Conservation (phyloP, 2,329 filamentous ascomycete species). For the Metarhizium brunneum region DNA sequence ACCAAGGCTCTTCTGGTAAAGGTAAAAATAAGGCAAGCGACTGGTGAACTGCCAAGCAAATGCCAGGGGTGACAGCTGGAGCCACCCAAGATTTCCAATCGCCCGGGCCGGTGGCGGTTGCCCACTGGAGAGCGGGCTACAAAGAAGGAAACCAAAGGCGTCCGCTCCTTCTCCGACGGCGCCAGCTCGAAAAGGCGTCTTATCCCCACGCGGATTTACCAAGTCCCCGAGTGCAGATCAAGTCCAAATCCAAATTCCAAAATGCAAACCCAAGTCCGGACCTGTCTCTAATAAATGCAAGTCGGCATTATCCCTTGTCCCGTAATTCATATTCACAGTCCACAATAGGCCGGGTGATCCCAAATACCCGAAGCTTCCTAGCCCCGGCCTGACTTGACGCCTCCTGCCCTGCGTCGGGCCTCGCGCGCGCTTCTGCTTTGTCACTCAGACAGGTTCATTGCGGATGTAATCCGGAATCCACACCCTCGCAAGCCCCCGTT, state of each 20-base stretch:
- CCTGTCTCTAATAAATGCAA: background rate
- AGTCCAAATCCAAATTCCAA: background rate
- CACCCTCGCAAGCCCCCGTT: background rate
- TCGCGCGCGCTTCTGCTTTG: background rate
- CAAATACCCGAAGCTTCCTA: background rate
- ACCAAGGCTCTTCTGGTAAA: too few relatives aligned
- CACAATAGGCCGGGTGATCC: background rate
- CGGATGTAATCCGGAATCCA: background rate
- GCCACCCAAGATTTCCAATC: background rate
- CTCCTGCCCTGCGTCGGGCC: background rate
- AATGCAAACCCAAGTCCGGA: background rate
- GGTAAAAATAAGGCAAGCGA: too few relatives aligned
- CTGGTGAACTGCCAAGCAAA: too few relatives aligned
- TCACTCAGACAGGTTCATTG: background rate
- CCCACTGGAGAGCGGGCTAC: background rate
- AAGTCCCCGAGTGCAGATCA: too few relatives aligned
- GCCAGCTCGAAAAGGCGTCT: background rate
- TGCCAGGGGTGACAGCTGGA: background rate
- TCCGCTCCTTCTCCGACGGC: background rate
- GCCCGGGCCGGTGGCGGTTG: background rate
- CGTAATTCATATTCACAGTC: background rate
- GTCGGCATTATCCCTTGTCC: background rate
- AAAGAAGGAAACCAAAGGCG: background rate
- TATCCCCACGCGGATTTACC: background rate
- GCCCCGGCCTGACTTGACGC: background rate